These are phyloP conservation scores for Xylariaceae sp. DNA, from an alignment of 2,329 filamentous ascomycete genomes.

Conservation along the genomic window DNA sequence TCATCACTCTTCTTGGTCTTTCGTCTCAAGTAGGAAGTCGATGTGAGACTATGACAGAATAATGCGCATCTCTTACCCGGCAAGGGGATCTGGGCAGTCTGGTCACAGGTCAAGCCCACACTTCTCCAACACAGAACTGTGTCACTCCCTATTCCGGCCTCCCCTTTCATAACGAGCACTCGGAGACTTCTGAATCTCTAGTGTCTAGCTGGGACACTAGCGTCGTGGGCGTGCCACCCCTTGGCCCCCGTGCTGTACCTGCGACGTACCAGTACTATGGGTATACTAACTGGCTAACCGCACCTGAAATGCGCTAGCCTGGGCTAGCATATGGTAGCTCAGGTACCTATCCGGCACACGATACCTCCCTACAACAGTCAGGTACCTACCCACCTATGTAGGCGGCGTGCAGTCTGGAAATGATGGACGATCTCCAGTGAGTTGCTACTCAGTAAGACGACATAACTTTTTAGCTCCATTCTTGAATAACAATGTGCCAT, in stretches of 20 bases:
- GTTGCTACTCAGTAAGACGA: too few species aligned
- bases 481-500: conserved; percentile 17
- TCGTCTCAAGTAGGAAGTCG: not conserved
- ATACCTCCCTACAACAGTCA: not conserved
- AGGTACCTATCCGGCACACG: not conserved
- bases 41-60: not conserved
- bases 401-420: conserved; percentile 2
- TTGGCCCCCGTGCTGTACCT: conserved; percentile 16
- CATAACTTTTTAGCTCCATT: too few species aligned
- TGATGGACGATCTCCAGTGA: not conserved
- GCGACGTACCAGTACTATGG: conserved; percentile 10
- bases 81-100: not conserved
- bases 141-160: conserved; percentile 40
- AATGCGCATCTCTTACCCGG: not conserved
- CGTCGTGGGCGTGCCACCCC: conserved; percentile 8
- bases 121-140: conserved; percentile 46
- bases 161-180: conserved; percentile 42
- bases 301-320: not conserved
- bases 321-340: not conserved
- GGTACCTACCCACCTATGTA: not conserved
- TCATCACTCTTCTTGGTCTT: not conserved
- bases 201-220: conserved; percentile 25
- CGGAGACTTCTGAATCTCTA: conserved; percentile 25
- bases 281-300: not conserved
- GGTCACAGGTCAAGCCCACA: conserved; percentile 32